Conservation (phyloP, 805 yeast genomes). For the Yamadazyma sp. region DNA sequence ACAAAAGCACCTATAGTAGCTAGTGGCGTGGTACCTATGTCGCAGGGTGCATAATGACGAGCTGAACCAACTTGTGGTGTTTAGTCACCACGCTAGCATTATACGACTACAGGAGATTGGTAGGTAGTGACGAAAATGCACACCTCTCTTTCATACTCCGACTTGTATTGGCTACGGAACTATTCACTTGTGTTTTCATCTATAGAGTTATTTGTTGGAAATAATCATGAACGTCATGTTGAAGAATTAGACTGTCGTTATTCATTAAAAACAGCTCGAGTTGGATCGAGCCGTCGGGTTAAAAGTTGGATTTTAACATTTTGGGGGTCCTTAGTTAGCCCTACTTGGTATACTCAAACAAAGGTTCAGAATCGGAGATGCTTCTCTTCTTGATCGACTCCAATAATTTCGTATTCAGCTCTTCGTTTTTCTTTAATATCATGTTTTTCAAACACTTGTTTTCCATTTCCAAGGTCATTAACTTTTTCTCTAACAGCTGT, state of each 20-base stretch:
- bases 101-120: no score
- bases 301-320: conserved; percentile 23
- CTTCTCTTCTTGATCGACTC: conserved; percentile 53
- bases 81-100: no score
- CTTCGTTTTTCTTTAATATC: conserved; percentile 76
- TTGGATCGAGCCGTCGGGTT: conserved; percentile 28
- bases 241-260: no score
- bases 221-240: no score
- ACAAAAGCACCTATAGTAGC: no score
- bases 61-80: no score
- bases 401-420: conserved; percentile 51
- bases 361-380: conserved; percentile 29
- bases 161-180: no score
- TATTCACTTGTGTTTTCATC: no score
- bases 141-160: no score
- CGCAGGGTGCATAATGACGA: no score
- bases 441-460: conserved; percentile 79
- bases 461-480: conserved; percentile 90
- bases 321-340: not conserved
- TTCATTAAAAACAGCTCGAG: conserved; percentile 28
- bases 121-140: no score
- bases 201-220: conserved; percentile 22
- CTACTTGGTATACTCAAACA: conserved; percentile 33
- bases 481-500: conserved; percentile 62
- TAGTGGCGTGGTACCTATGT: no score